Percentiles rank a stretch among this genome's conserved stretches.
These are phyloP conservation scores for Cyclotella distinguenda DNA, from an alignment of 108 stramenopile species.

Conservation along the genomic window DNA sequence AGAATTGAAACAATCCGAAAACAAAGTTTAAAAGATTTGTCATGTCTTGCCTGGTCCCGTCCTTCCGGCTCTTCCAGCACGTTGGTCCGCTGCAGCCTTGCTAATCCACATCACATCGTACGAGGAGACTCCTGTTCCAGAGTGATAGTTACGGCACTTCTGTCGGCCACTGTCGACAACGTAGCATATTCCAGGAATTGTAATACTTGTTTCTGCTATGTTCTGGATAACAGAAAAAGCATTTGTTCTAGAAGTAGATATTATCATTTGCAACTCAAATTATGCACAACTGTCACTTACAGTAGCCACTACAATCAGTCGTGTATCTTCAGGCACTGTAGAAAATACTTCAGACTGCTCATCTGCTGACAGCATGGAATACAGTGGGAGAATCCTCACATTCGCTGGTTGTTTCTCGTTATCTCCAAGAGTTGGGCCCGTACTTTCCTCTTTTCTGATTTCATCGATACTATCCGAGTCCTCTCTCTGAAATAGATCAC, in stretches of 20 bases:
- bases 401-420: slow-evolving; percentile 59
- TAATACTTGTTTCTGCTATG: slow-evolving; percentile 91
- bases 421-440: slow-evolving; percentile 14
- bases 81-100: slow-evolving; percentile 96
- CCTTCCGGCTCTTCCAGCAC: slow-evolving; percentile 95
- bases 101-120: slow-evolving; percentile 97
- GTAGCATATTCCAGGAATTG: slow-evolving; percentile 86
- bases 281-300: slow-evolving; percentile 24
- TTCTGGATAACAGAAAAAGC: too few relatives aligned
- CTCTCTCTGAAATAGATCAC: slow-evolving; percentile 50
- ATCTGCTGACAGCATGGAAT: slow-evolving; percentile 90
- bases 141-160: slow-evolving; percentile 89
- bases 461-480: slow-evolving; percentile 16
- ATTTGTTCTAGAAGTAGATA: too few relatives aligned
- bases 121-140: slow-evolving; percentile 80
- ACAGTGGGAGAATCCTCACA: slow-evolving; percentile 86
- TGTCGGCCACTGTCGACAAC: slow-evolving; percentile 97
- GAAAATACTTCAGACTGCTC: slow-evolving; percentile 92
- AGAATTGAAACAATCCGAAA: too few relatives aligned
- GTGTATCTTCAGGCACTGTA: slow-evolving; percentile 83
- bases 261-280: too few relatives aligned
- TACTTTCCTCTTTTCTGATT: not conserved
- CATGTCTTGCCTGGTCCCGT: slow-evolving; percentile 75
- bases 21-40: not conserved
- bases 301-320: slow-evolving; percentile 94